Percentiles rank a stretch among this genome's conserved stretches.
Conservation (phyloP, 306 rosid genomes). For the Fragaria ananassa region DNA sequence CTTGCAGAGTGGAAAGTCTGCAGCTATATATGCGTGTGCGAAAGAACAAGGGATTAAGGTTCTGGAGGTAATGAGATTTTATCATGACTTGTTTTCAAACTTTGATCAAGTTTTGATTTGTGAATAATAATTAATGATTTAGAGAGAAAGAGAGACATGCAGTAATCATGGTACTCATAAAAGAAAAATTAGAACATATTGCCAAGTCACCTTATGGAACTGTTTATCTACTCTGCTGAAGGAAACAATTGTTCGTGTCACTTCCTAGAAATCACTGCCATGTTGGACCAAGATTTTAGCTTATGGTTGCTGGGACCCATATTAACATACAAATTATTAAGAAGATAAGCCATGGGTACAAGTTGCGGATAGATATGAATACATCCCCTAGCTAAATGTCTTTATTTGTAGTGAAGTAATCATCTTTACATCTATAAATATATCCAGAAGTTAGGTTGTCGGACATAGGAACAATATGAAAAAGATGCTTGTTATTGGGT, state of each 20-base stretch:
- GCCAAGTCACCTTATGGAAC: neutral
- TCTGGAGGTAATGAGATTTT: conserved; percentile 59
- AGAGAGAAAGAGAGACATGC: neutral
- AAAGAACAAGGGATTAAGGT: conserved; percentile 76
- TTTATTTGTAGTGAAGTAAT: neutral
- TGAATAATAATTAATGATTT: neutral
- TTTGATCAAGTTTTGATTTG: neutral
- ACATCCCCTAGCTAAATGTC: neutral
- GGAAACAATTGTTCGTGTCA: no score
- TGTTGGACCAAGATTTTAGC: neutral
- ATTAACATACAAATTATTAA: neutral
- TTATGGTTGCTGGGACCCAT: neutral
- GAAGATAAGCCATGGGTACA: neutral
- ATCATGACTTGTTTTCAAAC: neutral
- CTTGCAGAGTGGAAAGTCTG: conserved; percentile 94
- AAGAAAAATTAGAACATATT: neutral
- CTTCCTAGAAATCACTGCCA: neutral
- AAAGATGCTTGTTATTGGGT: neutral
- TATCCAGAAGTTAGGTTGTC: neutral
- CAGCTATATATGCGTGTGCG: conserved; percentile 94
- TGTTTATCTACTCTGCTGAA: neutral
- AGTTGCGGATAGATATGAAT: neutral
- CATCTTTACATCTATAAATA: neutral
- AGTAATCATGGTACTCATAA: neutral
- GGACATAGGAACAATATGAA: neutral